phyloP scores from a whole-genome alignment of 148 eudicot genomes.

The Talinum fruticosum region DNA sequence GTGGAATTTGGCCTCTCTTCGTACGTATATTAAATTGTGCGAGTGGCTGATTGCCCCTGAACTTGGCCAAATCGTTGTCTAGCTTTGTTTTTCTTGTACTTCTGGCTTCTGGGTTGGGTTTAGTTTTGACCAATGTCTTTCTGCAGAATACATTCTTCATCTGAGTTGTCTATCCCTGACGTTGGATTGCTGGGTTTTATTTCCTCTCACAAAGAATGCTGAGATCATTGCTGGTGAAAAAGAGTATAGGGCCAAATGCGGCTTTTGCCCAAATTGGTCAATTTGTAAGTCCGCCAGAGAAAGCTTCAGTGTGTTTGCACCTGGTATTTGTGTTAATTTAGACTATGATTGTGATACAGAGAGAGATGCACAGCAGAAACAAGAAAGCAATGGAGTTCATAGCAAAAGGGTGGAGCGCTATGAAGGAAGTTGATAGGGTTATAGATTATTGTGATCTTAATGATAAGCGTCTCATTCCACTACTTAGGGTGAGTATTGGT shows the following conservation, averaged over 20 bases:
- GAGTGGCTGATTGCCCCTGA: too few species aligned
- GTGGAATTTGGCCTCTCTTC: too few species aligned
- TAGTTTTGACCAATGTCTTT: neutral
- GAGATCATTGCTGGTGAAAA: conserved; percentile 36
- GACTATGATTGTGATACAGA: conserved; percentile 33
- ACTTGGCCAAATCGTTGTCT: neutral
- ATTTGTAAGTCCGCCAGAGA: conserved; percentile 33
- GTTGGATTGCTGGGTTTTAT: neutral
- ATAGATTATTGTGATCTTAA: conserved; percentile 76
- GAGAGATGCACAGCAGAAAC: conserved; percentile 85
- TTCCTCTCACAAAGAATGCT: conserved; percentile 31
- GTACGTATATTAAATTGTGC: too few species aligned
- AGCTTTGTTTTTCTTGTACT: neutral
- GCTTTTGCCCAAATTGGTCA: conserved; percentile 27
- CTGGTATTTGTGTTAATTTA: conserved; percentile 4
- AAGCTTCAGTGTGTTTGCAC: neutral
- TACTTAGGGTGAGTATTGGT: conserved; percentile 56
- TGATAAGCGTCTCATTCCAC: conserved; percentile 80
- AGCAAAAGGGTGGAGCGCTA: conserved; percentile 89
- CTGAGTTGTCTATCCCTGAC: neutral
- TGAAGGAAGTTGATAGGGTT: conserved; percentile 91
- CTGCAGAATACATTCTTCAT: neutral
- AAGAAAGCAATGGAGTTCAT: conserved; percentile 84
- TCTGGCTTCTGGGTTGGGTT: conserved; percentile 12
- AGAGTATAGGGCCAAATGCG: conserved; percentile 21